phyloP scores from a whole-genome alignment of 768 basidiomycete genomes.

The Pleurotus eryngii region DNA sequence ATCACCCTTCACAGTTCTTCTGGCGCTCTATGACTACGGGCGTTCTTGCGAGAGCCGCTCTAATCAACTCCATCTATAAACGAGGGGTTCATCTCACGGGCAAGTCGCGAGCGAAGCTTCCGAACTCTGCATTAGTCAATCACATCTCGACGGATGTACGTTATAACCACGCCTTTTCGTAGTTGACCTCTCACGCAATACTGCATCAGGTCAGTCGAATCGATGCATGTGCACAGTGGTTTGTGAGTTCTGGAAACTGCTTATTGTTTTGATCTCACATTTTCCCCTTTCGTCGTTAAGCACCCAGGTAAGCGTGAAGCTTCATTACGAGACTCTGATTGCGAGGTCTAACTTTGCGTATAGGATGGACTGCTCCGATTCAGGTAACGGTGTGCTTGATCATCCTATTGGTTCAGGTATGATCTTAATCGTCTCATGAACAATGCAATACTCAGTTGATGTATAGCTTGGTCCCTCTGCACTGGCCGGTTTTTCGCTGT shows the following conservation, averaged over 20 bases:
- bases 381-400: slow-evolving; percentile 59
- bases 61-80: slow-evolving; percentile 71
- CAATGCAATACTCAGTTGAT: background rate
- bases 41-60: slow-evolving; percentile 57
- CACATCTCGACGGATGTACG: slow-evolving; percentile 66
- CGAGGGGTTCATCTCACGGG: slow-evolving; percentile 64
- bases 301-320: slow-evolving; percentile 32
- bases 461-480: slow-evolving; percentile 65
- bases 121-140: slow-evolving; percentile 59
- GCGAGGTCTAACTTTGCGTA: background rate
- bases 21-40: slow-evolving; percentile 68
- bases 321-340: background rate
- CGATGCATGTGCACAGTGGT: slow-evolving; percentile 68
- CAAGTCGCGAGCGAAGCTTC: slow-evolving; percentile 58
- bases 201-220: slow-evolving; percentile 45
- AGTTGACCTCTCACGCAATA: background rate
- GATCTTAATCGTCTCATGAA: background rate
- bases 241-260: slow-evolving; percentile 41
- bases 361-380: slow-evolving; percentile 68
- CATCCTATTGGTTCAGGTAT: slow-evolving; percentile 57
- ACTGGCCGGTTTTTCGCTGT: slow-evolving; percentile 66
- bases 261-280: background rate
- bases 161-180: slow-evolving; percentile 4
- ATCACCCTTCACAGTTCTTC: slow-evolving; percentile 48
- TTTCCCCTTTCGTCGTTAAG: slow-evolving; percentile 17